A percentile compares a stretch with the other conserved stretches of the same genome.
These are phyloP conservation scores for Trichoderma hamatum DNA, from an alignment of 2,329 filamentous ascomycete genomes.

Conservation along the genomic window DNA sequence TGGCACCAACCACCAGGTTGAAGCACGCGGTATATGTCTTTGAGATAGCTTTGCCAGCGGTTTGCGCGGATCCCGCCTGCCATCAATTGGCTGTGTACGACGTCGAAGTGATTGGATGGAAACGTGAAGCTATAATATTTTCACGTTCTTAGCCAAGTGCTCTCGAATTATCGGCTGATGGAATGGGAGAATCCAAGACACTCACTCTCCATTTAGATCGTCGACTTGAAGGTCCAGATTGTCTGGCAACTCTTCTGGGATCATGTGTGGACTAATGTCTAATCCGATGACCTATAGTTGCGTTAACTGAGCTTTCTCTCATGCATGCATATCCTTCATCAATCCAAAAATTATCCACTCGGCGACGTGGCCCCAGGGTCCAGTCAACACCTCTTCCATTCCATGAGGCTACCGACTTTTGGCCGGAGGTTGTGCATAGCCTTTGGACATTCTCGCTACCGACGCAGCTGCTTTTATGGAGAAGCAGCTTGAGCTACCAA, in stretches of 20 bases:
- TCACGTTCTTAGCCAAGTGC: not conserved
- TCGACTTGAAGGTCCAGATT: slow-evolving; percentile 75
- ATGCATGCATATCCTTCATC: not conserved
- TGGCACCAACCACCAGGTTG: slow-evolving; percentile 83
- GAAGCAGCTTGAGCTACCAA: not conserved
- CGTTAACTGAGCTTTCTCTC: not conserved
- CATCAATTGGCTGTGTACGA: slow-evolving; percentile 78
- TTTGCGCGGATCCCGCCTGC: slow-evolving; percentile 70
- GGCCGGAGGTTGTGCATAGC: not conserved
- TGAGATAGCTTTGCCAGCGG: slow-evolving; percentile 76
- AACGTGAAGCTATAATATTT: slow-evolving; percentile 63
- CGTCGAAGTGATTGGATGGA: slow-evolving; percentile 71
- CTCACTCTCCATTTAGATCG: slow-evolving; percentile 67
- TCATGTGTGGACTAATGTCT: slow-evolving; percentile 72
- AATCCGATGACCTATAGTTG: slow-evolving; percentile 66
- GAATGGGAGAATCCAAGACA: not conserved
- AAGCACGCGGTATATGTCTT: slow-evolving; percentile 72
- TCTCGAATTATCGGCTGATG: not conserved
- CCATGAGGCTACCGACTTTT: not conserved
- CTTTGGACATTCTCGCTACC: not conserved
- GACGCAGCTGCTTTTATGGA: not conserved
- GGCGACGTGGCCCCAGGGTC: not conserved
- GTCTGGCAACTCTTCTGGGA: slow-evolving; percentile 63
- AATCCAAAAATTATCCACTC: not conserved
- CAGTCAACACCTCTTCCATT: not conserved